Evolutionary conservation across 2,329 filamentous ascomycete genomes (phyloP).

Genomic region (Thielaviopsis musarum): DNA sequence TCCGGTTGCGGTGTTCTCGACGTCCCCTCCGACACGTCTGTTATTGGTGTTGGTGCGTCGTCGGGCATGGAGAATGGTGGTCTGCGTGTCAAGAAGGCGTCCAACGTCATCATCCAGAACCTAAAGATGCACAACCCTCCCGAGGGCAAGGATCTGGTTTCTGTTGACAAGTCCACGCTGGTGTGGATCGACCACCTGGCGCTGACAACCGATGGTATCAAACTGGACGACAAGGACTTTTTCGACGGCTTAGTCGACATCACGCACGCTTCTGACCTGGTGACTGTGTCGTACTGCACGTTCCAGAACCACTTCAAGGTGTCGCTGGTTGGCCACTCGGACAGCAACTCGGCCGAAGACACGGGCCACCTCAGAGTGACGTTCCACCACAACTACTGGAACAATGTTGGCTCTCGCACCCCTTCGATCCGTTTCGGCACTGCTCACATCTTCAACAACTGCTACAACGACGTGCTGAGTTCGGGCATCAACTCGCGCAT

Average conservation of each 20-base stretch:
- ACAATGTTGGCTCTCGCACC: constrained; percentile 41
- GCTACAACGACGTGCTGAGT: constrained; percentile 26
- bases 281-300: constrained; percentile 26
- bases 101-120: constrained; percentile 41
- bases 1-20: constrained; percentile 26
- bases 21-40: constrained; percentile 30
- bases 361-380: constrained; percentile 40
- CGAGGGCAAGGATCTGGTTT: constrained; percentile 32
- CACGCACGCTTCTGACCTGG: constrained; percentile 26
- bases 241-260: constrained; percentile 29
- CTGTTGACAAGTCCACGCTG: constrained; percentile 28
- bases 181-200: constrained; percentile 32
- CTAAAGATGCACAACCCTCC: constrained; percentile 33
- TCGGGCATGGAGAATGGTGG: constrained; percentile 26
- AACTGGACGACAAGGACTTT: constrained; percentile 23
- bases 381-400: constrained; percentile 43
- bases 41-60: constrained; percentile 31
- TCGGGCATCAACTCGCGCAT: constrained; percentile 37
- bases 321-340: constrained; percentile 42
- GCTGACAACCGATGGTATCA: constrained; percentile 21
- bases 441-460: constrained; percentile 30
- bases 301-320: constrained; percentile 35
- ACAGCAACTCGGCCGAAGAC: constrained; percentile 40
- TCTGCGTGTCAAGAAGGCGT: constrained; percentile 28
- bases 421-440: constrained; percentile 46